These are phyloP conservation scores for Nothophytophthora sp. DNA, from an alignment of 352 stramenopile species.

Conservation along the genomic window DNA sequence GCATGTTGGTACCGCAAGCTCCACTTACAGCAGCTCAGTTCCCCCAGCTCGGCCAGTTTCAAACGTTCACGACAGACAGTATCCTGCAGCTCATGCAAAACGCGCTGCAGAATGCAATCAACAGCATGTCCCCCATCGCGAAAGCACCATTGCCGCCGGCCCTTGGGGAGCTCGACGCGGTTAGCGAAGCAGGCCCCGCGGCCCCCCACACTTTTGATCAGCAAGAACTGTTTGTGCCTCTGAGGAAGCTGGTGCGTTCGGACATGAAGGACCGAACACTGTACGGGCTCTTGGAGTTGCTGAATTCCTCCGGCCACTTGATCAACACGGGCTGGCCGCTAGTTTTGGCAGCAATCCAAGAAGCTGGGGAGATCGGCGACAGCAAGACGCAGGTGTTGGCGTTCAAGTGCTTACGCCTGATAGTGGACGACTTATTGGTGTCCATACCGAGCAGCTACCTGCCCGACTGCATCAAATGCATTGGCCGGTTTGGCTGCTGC, in stretches of 20 bases:
- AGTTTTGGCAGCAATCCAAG: conserved; percentile 64
- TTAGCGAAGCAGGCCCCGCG: conserved; percentile 25
- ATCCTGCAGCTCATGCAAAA: conserved; percentile 83
- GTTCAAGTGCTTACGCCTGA: conserved; percentile 97
- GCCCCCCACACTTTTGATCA: conserved; percentile 66
- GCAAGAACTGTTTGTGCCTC: conserved; percentile 61
- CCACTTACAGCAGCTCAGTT: conserved; percentile 45
- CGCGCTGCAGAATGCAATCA: conserved; percentile 62
- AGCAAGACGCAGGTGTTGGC: conserved; percentile 78
- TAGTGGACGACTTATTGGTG: conserved; percentile 96
- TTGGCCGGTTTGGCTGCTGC: conserved; percentile 92
- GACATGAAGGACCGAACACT: conserved; percentile 81
- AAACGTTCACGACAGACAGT: conserved; percentile 76
- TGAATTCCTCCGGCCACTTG: conserved; percentile 77
- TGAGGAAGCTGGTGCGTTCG: conserved; percentile 62
- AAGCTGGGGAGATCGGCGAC: conserved; percentile 66
- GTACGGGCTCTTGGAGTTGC: conserved; percentile 69
- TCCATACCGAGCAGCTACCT: conserved; percentile 75
- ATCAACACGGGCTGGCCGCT: conserved; percentile 72
- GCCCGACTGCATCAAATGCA: conserved; percentile 89
- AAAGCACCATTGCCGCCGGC: conserved; percentile 43
- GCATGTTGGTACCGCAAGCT: conserved; percentile 47
- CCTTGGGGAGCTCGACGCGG: conserved; percentile 50
- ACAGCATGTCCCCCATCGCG: conserved; percentile 52
- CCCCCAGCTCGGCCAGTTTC: conserved; percentile 66